phyloP scores from a whole-genome alignment of 345 rosid genomes.

The Lepidium aucheri region DNA sequence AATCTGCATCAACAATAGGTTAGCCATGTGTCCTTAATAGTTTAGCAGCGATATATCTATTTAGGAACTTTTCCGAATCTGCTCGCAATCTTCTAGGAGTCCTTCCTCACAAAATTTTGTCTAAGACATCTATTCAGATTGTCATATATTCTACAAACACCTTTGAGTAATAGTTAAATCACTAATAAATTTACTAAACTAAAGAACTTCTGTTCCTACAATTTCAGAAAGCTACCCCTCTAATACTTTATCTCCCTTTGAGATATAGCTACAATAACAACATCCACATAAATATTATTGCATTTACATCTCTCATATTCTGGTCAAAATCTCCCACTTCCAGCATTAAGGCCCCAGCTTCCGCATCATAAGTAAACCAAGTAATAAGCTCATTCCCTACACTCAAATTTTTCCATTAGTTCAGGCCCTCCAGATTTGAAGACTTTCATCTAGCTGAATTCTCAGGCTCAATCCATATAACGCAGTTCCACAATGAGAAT shows the following conservation, averaged over 20 bases:
- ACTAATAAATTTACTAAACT: neutral
- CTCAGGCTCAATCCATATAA: neutral
- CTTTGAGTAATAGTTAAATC: neutral
- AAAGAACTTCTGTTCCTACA: neutral
- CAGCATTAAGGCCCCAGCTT: neutral
- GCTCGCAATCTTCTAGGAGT: neutral
- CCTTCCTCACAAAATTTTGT: neutral
- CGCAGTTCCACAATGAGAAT: neutral
- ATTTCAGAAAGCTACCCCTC: neutral
- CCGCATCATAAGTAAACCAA: neutral
- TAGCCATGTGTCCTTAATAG: neutral
- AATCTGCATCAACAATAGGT: neutral
- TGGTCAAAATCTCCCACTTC: neutral
- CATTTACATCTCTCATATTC: neutral
- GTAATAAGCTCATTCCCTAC: neutral
- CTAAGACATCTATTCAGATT: neutral
- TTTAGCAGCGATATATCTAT: neutral
- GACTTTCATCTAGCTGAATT: neutral
- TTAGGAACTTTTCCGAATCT: neutral
- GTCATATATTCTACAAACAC: neutral
- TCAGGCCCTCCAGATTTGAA: neutral
- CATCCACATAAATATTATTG: neutral
- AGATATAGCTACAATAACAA: neutral
- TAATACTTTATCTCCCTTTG: neutral
- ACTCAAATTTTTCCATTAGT: neutral